These are phyloP conservation scores for Amanita rimosa DNA, from an alignment of 768 basidiomycete genomes.

Conservation along the genomic window DNA sequence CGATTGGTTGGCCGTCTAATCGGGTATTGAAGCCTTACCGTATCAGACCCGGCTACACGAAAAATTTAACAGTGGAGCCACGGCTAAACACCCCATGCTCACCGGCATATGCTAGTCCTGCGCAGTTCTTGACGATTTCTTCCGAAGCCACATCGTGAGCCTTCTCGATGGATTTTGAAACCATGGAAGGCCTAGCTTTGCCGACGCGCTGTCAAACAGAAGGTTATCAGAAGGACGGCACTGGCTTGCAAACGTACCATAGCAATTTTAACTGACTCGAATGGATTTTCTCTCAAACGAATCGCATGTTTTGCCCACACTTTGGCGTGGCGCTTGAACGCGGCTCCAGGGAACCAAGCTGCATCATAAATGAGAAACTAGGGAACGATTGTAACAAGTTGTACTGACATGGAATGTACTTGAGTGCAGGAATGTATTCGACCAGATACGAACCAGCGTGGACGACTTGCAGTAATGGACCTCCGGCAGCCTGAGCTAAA, in stretches of 20 bases:
- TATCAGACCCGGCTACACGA: slow-evolving; percentile 23
- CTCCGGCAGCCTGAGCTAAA: slow-evolving; percentile 15
- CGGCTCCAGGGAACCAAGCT: slow-evolving; percentile 29
- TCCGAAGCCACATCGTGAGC: slow-evolving; percentile 12
- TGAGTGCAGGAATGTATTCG: slow-evolving; percentile 22
- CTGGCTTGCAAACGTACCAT: slow-evolving; percentile 11
- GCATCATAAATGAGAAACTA: background rate
- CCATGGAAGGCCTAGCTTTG: slow-evolving; percentile 14
- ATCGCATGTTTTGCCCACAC: slow-evolving; percentile 12
- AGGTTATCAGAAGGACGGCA: background rate
- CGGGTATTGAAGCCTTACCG: slow-evolving; percentile 7
- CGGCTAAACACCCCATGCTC: slow-evolving; percentile 3
- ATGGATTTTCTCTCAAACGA: slow-evolving; percentile 16
- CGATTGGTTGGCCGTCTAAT: slow-evolving; percentile 2
- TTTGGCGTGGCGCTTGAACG: slow-evolving; percentile 20
- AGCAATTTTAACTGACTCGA: slow-evolving; percentile 15
- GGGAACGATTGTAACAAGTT: background rate
- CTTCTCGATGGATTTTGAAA: slow-evolving; percentile 16
- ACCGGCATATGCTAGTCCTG: slow-evolving; percentile 31
- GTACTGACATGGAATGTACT: slow-evolving; percentile 17
- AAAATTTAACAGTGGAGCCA: background rate
- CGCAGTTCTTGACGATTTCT: slow-evolving; percentile 27
- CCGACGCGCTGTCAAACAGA: slow-evolving; percentile 13
- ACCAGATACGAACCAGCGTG: slow-evolving; percentile 29
- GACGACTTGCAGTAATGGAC: slow-evolving; percentile 16